These are phyloP conservation scores for Penicillium psychrofluorescens DNA, from an alignment of 495 filamentous ascomycete species.

Conservation along the genomic window DNA sequence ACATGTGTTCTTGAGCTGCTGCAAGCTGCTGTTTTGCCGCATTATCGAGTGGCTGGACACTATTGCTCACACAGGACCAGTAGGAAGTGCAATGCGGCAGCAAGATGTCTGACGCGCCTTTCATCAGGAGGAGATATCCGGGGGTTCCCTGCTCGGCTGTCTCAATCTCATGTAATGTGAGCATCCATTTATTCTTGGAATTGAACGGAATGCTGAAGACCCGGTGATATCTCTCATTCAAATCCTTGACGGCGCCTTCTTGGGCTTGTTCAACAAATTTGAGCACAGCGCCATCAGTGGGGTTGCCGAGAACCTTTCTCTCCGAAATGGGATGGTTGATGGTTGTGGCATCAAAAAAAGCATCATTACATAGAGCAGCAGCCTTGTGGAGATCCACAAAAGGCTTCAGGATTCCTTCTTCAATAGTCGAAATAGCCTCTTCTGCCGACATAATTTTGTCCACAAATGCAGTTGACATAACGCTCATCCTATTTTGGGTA, in stretches of 20 bases:
- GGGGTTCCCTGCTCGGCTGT: neutral
- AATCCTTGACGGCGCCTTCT: conserved; percentile 34
- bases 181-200: conserved; percentile 66
- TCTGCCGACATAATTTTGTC: conserved; percentile 19
- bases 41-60: conserved; percentile 24
- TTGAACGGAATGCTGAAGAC: conserved; percentile 67
- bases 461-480: conserved; percentile 31
- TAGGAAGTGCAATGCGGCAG: conserved; percentile 37
- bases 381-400: conserved; percentile 16
- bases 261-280: conserved; percentile 55
- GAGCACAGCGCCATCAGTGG: conserved; percentile 67
- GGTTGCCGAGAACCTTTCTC: conserved; percentile 60
- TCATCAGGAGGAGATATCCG: conserved; percentile 30
- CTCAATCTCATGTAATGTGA: conserved; percentile 18
- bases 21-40: conserved; percentile 24
- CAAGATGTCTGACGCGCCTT: conserved; percentile 46
- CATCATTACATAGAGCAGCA: conserved; percentile 57
- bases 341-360: conserved; percentile 57
- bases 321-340: conserved; percentile 41
- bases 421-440: conserved; percentile 10
- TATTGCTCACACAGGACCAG: conserved; percentile 26
- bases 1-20: conserved; percentile 31
- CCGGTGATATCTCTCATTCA: conserved; percentile 38
- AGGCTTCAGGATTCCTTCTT: conserved; percentile 3
- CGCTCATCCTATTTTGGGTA: conserved; percentile 48